These are phyloP conservation scores for Gamsiella multidivaricata DNA, from an alignment of 192 early-diverging fungal species.

Conservation along the genomic window DNA sequence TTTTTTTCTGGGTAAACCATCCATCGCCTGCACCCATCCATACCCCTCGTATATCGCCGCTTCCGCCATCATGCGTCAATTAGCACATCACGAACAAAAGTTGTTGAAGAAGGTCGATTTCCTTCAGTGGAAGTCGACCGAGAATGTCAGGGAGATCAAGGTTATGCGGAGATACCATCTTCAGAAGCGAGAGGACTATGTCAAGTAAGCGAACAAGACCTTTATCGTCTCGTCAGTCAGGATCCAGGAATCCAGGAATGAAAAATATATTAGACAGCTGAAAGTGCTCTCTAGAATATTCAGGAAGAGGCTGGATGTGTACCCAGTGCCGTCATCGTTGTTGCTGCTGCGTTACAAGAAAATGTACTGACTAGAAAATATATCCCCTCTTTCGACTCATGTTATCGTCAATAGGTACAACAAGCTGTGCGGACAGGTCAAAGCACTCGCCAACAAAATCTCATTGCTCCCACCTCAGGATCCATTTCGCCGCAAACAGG, in stretches of 20 bases:
- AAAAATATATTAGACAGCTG: too few species aligned
- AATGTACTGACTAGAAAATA: neutral
- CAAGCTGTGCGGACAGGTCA: conserved; percentile 81
- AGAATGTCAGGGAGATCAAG: conserved; percentile 83
- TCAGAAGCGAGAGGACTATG: conserved; percentile 88
- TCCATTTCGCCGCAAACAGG: conserved; percentile 78
- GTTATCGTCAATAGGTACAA: conserved; percentile 74
- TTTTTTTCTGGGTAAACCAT: neutral
- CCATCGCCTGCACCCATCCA: neutral
- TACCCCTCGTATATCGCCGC: too few species aligned
- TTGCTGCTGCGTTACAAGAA: neutral
- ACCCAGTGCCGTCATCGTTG: too few species aligned
- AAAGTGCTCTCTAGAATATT: too few species aligned
- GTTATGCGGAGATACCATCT: conserved; percentile 92
- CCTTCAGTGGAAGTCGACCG: conserved; percentile 89
- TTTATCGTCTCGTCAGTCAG: neutral
- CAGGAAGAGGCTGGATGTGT: too few species aligned
- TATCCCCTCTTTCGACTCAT: neutral
- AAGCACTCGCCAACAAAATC: conserved; percentile 84
- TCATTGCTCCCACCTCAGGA: conserved; percentile 88
- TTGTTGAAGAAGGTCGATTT: conserved; percentile 96
- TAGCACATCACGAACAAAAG: conserved; percentile 96
- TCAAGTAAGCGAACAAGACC: conserved; percentile 65
- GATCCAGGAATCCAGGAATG: neutral
- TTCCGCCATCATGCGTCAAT: conserved; percentile 66